Percentiles rank a stretch among this genome's conserved stretches.
phyloP scores from a whole-genome alignment of 495 filamentous ascomycete species.

The Xylaria longipes region DNA sequence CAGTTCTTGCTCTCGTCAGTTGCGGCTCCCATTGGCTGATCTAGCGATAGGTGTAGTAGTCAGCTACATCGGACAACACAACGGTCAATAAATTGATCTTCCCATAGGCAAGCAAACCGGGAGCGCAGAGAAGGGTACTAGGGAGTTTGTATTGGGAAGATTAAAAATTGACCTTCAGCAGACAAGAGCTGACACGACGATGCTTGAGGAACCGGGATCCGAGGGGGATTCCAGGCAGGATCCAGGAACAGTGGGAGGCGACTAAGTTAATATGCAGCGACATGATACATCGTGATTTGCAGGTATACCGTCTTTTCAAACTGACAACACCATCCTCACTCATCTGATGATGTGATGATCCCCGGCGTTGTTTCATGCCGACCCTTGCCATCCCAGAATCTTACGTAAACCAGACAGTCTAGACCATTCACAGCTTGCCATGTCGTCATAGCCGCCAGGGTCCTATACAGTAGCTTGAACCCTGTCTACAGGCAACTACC shows the following conservation, averaged over 20 bases:
- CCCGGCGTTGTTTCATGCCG: neutral
- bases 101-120: too few species aligned
- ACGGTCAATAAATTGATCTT: neutral
- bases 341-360: neutral
- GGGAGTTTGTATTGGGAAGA: neutral
- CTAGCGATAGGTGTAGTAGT: neutral
- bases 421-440: neutral
- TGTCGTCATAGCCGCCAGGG: conserved; percentile 18
- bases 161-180: neutral
- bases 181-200: neutral
- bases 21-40: neutral
- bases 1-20: neutral
- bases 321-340: neutral
- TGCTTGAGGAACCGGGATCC: neutral
- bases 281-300: neutral
- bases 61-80: neutral
- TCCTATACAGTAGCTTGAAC: neutral
- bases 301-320: neutral
- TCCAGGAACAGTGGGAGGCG: neutral
- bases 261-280: neutral
- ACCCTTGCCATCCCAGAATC: neutral
- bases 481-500: too few species aligned
- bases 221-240: neutral
- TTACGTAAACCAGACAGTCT: neutral
- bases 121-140: neutral